Conservation (phyloP, 2,329 filamentous ascomycete species). For the Epichloe uncinata region DNA sequence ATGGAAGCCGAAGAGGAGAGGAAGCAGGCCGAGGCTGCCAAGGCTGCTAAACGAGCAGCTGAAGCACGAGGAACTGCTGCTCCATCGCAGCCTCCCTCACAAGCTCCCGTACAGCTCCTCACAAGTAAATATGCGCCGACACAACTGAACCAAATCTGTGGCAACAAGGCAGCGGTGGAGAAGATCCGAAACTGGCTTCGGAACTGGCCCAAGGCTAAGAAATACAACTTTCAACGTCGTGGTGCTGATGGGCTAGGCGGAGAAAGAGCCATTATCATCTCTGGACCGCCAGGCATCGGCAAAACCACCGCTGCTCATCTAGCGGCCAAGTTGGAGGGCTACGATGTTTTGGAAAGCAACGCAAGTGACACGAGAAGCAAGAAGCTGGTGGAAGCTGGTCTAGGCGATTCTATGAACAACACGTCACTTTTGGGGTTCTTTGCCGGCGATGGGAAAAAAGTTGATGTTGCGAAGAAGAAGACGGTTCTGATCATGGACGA, state of each 20-base stretch:
- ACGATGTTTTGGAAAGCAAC: conserved; percentile 88
- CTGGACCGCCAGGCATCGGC: conserved; percentile 89
- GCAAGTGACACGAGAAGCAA: conserved; percentile 94
- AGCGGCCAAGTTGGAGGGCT: conserved; percentile 83
- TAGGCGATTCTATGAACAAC: conserved; percentile 87
- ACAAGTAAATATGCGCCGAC: conserved; percentile 92
- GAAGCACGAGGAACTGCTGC: conserved; percentile 14
- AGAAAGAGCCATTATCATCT: conserved; percentile 84
- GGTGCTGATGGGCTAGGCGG: conserved; percentile 75
- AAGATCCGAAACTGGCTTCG: conserved; percentile 80
- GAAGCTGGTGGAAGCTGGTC: conserved; percentile 76
- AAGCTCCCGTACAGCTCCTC: conserved; percentile 58
- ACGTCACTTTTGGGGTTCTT: conserved; percentile 89
- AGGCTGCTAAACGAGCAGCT: conserved; percentile 32
- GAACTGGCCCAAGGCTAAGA: conserved; percentile 66
- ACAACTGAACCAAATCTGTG: conserved; percentile 76
- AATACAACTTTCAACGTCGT: conserved; percentile 66
- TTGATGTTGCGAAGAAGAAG: conserved; percentile 77
- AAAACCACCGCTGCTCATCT: conserved; percentile 96
- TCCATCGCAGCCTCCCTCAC: conserved; percentile 25
- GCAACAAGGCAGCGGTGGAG: conserved; percentile 83
- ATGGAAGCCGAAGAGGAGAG: conserved; percentile 72
- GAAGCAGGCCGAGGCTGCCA: conserved; percentile 38
- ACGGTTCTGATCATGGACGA: conserved; percentile 97
- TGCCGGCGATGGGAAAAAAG: conserved; percentile 64